A percentile compares a stretch with the other conserved stretches of the same genome.
These are phyloP conservation scores for Aspergillus panamensis DNA, from an alignment of 495 filamentous ascomycete species.

Conservation along the genomic window DNA sequence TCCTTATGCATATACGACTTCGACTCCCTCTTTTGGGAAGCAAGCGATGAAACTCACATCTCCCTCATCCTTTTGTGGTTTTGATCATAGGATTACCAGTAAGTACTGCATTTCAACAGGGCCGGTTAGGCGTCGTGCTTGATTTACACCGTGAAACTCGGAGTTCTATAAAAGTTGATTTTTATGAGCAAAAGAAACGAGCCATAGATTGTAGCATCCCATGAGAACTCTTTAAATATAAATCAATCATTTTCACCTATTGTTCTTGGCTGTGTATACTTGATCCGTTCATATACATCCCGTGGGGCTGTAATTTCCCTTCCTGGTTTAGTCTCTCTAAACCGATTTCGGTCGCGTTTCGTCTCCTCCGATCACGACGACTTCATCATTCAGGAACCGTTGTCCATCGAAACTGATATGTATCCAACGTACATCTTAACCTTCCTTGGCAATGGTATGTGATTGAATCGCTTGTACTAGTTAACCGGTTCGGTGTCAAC, in stretches of 20 bases:
- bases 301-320: background rate
- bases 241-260: no score
- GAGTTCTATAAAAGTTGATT: no score
- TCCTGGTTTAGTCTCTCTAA: background rate
- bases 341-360: background rate
- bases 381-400: background rate
- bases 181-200: no score
- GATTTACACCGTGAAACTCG: no score
- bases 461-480: background rate
- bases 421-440: no score
- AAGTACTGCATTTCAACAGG: no score
- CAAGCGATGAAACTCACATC: slow-evolving; percentile 19
- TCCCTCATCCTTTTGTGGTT: background rate
- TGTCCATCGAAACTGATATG: background rate
- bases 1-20: slow-evolving; percentile 48
- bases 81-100: no score
- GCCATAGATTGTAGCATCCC: no score
- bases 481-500: background rate
- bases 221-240: no score
- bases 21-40: slow-evolving; percentile 53
- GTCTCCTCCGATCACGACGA: background rate
- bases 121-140: no score
- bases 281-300: no score
- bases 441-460: background rate
- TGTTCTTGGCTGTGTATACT: no score